Evolutionary conservation across 164 flowering plant species (phyloP).

Genomic region (Tetrastigma voinierianum): DNA sequence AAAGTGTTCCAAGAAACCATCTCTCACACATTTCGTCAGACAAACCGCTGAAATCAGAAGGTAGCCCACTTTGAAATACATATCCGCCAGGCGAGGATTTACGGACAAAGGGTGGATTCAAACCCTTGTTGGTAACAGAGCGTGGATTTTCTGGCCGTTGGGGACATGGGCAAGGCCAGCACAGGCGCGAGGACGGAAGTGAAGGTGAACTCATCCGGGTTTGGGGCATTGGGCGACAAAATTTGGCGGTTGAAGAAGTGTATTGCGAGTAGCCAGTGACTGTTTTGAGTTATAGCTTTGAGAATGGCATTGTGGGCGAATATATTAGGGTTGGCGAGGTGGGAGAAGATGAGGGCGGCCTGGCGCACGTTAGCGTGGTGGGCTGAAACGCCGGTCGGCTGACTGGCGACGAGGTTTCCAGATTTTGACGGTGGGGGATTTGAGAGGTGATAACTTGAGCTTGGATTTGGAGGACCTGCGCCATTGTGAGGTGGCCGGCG

Average conservation of each 20-base stretch:
- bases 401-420: slow-evolving; percentile 37
- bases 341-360: slow-evolving; percentile 31
- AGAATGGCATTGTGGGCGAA: slow-evolving; percentile 33
- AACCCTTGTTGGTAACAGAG: slow-evolving; percentile 20
- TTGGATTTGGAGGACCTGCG: slow-evolving; percentile 36
- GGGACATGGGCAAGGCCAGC: slow-evolving; percentile 12
- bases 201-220: slow-evolving; percentile 33
- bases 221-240: slow-evolving; percentile 15
- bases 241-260: slow-evolving; percentile 21
- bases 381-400: slow-evolving; percentile 31
- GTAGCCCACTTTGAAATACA: slow-evolving; percentile 36
- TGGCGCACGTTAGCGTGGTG: slow-evolving; percentile 27
- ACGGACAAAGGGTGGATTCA: slow-evolving; percentile 24
- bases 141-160: slow-evolving; percentile 27
- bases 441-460: slow-evolving; percentile 30
- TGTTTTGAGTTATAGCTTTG: slow-evolving; percentile 36
- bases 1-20: slow-evolving; percentile 43
- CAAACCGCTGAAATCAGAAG: slow-evolving; percentile 16
- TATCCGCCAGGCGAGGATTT: slow-evolving; percentile 39
- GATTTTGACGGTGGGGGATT: slow-evolving; percentile 14
- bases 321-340: slow-evolving; percentile 28
- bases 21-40: slow-evolving; percentile 41
- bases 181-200: slow-evolving; percentile 41
- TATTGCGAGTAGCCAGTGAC: slow-evolving; percentile 19
- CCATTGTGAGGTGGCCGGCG: slow-evolving; percentile 24